Evolutionary conservation across 1,284 basidiomycete genomes (phyloP), one percentile per base, ranked within the genome.

Genomic region (Microbotryum intermedium): DNA sequence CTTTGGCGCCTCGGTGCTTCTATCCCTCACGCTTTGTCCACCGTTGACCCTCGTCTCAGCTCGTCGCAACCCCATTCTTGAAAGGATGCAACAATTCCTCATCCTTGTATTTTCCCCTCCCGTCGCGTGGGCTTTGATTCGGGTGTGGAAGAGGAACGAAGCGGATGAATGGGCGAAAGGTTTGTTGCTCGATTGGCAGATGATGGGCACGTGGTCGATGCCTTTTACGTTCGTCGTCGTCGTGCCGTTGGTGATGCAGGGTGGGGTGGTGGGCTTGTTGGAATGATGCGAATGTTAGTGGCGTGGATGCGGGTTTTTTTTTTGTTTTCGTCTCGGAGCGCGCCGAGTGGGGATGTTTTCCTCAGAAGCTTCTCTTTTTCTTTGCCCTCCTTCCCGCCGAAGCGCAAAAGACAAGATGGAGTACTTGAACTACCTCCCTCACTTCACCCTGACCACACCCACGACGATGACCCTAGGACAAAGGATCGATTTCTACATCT

Each of bases 181-280:
- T 29, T 54, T 74, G 47, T 25, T 67, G 30, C 57, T 46, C 23
- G 74, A 75, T 60, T 76, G 73, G 72, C 62, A 68, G 55, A 56
- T 68, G 57, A 62, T 72, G 4, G 75, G 75, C 2, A 75, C 75
- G 59, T 63, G 74, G 54, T 70, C 72, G 8, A 71, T 73, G 69
- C 69, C 71, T 0, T 70, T 72, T 2, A 53, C 72, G 8, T 69
- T 72, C 34, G 70, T 62, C 1, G 58, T 73, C 3, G 73, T 70
- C 58, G 58, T 72, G 18, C 74, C 76, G 16, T 49, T 76, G 2
- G 70, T 70, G 56, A 55, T 65, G 39, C 44, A 61, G 51, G 43
- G 50, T 20, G 59, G 59, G 1, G 51, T 39, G 21, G 39, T 28
- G 1, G 55, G 47, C 7, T 16, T 56, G 43, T 30, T 65, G 34